A percentile compares a stretch with the other conserved stretches of the same genome.
Evolutionary conservation across 2,329 filamentous ascomycete species (phyloP).

Genomic region (Monilinia laxa): DNA sequence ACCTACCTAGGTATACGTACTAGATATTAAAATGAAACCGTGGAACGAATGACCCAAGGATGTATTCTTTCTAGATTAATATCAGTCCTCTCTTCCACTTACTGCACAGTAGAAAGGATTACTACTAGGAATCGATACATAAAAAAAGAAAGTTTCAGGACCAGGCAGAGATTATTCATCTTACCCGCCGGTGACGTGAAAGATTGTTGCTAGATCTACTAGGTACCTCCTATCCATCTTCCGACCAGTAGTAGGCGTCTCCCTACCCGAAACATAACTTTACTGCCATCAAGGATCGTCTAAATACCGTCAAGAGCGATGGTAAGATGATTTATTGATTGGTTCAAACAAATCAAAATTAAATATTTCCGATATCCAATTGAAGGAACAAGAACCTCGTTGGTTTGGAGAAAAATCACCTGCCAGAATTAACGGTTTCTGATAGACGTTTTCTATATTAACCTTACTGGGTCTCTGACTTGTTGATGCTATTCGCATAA

Average conservation of each 20-base stretch:
- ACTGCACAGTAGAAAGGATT: no score
- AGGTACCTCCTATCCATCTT: no score
- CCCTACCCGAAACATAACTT: neutral
- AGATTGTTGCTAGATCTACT: neutral
- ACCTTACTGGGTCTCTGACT: neutral
- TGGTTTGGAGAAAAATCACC: neutral
- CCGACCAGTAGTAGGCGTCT: no score
- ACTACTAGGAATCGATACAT: no score
- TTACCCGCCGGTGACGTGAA: conserved; percentile 12
- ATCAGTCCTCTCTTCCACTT: no score
- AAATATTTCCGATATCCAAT: neutral
- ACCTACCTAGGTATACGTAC: no score
- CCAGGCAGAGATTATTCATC: no score
- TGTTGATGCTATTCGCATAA: conserved; percentile 7
- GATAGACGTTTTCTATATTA: neutral
- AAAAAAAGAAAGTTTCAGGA: no score
- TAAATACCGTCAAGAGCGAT: conserved; percentile 3
- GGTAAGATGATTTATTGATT: neutral
- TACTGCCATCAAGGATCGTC: neutral
- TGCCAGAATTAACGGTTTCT: neutral
- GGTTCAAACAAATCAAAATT: conserved; percentile 9
- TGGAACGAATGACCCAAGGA: no score
- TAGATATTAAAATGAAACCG: no score
- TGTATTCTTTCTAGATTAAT: no score
- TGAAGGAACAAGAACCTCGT: neutral